Conservation (phyloP, 805 yeast genomes). For the Wickerhamomyces sydowiorum region DNA sequence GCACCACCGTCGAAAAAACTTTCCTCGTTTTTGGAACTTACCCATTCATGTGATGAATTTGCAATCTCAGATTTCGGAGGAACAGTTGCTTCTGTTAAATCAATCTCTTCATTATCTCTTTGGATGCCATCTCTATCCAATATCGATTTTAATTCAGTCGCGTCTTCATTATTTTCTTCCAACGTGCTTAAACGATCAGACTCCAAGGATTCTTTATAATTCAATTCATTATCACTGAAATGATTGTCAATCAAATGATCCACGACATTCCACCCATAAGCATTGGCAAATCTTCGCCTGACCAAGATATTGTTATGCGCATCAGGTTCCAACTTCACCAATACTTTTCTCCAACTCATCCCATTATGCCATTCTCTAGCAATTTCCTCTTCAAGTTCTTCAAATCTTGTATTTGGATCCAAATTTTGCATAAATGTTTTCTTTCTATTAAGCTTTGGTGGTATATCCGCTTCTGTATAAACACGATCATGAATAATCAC, state of each 20-base stretch:
- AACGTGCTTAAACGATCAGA: neutral
- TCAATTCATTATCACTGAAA: conserved; percentile 29
- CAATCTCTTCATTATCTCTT: conserved; percentile 10
- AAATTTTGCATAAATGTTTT: conserved; percentile 23
- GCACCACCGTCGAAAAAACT: conserved; percentile 54
- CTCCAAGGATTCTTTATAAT: neutral
- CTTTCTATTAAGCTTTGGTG: conserved; percentile 20
- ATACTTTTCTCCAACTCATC: conserved; percentile 66
- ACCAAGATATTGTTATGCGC: conserved; percentile 76
- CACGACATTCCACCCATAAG: conserved; percentile 79
- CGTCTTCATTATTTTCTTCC: conserved; percentile 2
- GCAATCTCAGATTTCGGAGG: conserved; percentile 7
- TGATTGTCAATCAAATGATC: conserved; percentile 65
- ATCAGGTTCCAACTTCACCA: conserved; percentile 63
- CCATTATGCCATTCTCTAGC: conserved; percentile 67
- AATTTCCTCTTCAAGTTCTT: conserved; percentile 55
- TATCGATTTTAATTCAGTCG: conserved; percentile 5
- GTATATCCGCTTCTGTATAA: conserved; percentile 47
- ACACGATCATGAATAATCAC: conserved; percentile 66
- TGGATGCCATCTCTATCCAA: conserved; percentile 9
- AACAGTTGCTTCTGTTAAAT: conserved; percentile 14
- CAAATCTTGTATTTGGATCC: conserved; percentile 34
- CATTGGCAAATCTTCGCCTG: conserved; percentile 67
- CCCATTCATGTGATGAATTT: conserved; percentile 38
- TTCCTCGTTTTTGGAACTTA: conserved; percentile 31